These are phyloP conservation scores for Voacanga thouarsii DNA, from an alignment of 257 asterid genomes.

Conservation along the genomic window DNA sequence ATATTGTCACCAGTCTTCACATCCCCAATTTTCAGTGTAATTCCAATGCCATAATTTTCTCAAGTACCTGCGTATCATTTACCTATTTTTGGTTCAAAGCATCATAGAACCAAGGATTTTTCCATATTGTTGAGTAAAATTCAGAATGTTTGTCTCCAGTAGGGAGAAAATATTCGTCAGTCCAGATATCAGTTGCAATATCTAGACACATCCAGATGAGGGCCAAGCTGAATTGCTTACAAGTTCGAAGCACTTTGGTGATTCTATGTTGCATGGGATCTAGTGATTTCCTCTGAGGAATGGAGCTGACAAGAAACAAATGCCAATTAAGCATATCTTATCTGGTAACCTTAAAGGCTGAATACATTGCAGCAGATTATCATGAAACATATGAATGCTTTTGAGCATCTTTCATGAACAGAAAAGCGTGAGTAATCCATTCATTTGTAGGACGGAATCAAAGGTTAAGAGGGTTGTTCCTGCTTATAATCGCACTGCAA, in stretches of 20 bases:
- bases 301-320: not conserved
- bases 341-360: no score
- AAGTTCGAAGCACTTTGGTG: no score
- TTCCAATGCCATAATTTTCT: not conserved
- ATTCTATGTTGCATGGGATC: not conserved
- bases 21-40: not conserved
- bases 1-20: not conserved
- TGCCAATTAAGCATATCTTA: not conserved
- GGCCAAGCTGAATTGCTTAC: no score
- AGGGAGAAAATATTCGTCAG: no score
- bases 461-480: no score
- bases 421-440: not conserved
- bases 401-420: not conserved
- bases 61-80: not conserved
- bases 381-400: not conserved
- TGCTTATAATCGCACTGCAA: no score
- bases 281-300: not conserved
- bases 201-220: no score
- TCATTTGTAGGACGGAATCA: no score
- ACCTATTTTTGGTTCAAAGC: not conserved
- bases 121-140: not conserved
- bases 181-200: no score
- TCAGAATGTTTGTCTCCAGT: no score
- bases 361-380: not conserved
- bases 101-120: no score